phyloP scores from a whole-genome alignment of 495 filamentous ascomycete species.

The Letharia lupina region DNA sequence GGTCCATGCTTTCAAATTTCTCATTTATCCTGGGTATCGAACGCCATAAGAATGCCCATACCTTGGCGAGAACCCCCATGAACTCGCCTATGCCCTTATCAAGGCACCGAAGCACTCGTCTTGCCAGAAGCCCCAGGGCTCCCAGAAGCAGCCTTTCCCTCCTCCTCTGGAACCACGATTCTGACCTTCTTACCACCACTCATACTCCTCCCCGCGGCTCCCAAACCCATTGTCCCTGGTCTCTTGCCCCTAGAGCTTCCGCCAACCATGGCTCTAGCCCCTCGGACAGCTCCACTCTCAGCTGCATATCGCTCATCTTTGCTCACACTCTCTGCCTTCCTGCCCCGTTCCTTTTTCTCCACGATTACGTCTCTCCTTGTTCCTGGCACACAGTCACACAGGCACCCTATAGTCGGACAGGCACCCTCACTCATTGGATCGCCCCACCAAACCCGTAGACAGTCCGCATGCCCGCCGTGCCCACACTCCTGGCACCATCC shows the following conservation, averaged over 20 bases:
- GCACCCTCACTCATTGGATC: constrained; percentile 54
- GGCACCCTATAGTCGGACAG: constrained; percentile 64
- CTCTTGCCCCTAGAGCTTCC: neutral
- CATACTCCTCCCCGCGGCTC: constrained; percentile 12
- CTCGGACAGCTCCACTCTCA: constrained; percentile 22
- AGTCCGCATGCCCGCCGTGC: constrained; percentile 65
- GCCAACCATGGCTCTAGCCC: constrained; percentile 19
- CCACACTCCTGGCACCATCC: constrained; percentile 66
- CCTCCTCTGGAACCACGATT: constrained; percentile 20
- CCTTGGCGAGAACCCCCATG: neutral
- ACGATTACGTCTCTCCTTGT: constrained; percentile 44
- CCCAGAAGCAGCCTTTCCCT: constrained; percentile 1
- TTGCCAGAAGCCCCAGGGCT: constrained; percentile 1
- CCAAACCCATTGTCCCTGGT: constrained; percentile 11
- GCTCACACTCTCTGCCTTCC: constrained; percentile 14
- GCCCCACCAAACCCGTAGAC: constrained; percentile 58
- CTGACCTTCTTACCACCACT: constrained; percentile 27
- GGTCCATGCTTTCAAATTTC: neutral
- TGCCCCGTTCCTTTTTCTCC: neutral
- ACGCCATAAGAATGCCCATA: constrained; percentile 9
- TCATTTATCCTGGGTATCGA: constrained; percentile 14
- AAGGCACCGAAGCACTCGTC: constrained; percentile 17
- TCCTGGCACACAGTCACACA: constrained; percentile 63
- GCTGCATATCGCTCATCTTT: constrained; percentile 19
- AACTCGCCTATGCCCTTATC: neutral